Conservation (phyloP, 2,329 filamentous ascomycete genomes). For the Didymellaceae sp. region DNA sequence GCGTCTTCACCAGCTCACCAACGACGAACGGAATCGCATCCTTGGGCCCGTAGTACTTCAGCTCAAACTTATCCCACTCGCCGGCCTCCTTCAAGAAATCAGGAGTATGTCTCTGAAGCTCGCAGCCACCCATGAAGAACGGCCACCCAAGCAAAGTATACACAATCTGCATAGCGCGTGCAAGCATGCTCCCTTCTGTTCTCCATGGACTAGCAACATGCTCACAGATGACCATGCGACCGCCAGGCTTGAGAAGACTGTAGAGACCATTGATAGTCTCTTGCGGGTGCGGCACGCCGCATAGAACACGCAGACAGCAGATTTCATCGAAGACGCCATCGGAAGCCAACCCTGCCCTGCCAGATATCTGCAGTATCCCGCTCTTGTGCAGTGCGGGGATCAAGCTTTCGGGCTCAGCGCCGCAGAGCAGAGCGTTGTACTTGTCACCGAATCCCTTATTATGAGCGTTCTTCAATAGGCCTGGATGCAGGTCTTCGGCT, state of each 20-base stretch:
- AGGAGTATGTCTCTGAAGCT: constrained; percentile 58
- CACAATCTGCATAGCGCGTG: constrained; percentile 54
- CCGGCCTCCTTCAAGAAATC: constrained; percentile 52
- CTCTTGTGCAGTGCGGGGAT: constrained; percentile 53
- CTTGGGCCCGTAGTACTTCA: constrained; percentile 48
- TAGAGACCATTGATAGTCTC: constrained; percentile 57
- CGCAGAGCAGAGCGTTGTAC: constrained; percentile 58
- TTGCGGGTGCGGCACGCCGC: constrained; percentile 58
- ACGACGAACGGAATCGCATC: constrained; percentile 46
- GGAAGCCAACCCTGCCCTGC: constrained; percentile 28
- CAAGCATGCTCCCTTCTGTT: constrained; percentile 53
- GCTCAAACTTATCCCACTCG: constrained; percentile 58
- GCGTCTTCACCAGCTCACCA: constrained; percentile 46
- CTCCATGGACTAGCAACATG: constrained; percentile 62
- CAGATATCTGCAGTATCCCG: constrained; percentile 46
- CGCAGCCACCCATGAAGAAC: constrained; percentile 60
- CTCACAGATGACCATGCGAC: constrained; percentile 61
- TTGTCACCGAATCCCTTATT: constrained; percentile 53
- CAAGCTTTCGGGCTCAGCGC: constrained; percentile 56
- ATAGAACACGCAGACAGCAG: constrained; percentile 61
- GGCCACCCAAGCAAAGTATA: constrained; percentile 58
- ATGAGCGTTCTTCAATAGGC: constrained; percentile 51
- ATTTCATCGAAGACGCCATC: constrained; percentile 62
- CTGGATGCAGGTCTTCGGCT: constrained; percentile 54
- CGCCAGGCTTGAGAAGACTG: constrained; percentile 60